Evolutionary conservation across 305 asterid genomes (phyloP).

Genomic region (Solanum chacoense): DNA sequence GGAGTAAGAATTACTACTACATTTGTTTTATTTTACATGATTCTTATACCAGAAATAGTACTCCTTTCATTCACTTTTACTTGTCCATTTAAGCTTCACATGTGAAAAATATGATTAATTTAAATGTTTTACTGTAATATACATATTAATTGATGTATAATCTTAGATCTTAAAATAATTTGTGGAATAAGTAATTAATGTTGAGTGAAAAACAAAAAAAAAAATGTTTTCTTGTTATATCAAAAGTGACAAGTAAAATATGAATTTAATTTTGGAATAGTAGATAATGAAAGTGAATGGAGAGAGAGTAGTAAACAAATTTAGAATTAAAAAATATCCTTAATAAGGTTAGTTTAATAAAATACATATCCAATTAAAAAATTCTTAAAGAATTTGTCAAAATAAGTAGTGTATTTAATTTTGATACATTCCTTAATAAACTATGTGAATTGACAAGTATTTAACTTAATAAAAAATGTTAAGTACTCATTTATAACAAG

Average conservation of each 20-base stretch:
- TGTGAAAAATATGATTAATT: not conserved
- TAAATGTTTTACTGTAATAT: not conserved
- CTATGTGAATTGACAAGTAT: not conserved
- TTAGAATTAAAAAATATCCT: not conserved
- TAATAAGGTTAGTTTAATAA: not conserved
- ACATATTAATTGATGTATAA: not conserved
- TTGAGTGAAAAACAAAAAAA: not conserved
- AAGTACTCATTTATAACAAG: not conserved
- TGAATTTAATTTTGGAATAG: accelerated
- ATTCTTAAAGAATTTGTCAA: accelerated
- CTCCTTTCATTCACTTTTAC: accelerated
- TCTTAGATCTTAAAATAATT: not conserved
- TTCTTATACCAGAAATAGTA: not conserved
- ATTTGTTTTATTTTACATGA: not conserved
- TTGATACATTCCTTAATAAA: accelerated
- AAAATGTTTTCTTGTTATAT: too few relatives aligned
- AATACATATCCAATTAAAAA: not conserved
- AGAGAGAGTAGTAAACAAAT: not conserved
- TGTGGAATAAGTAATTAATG: not conserved
- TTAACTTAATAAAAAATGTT: not conserved
- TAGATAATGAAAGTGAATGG: accelerated
- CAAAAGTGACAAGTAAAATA: not conserved
- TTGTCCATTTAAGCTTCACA: not conserved
- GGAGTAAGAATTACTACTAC: not conserved
- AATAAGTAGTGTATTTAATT: not conserved